A percentile compares a stretch with the other conserved stretches of the same genome.
These are phyloP conservation scores for Chlorophyllum brunneum DNA, from an alignment of 768 basidiomycete genomes.

Conservation along the genomic window DNA sequence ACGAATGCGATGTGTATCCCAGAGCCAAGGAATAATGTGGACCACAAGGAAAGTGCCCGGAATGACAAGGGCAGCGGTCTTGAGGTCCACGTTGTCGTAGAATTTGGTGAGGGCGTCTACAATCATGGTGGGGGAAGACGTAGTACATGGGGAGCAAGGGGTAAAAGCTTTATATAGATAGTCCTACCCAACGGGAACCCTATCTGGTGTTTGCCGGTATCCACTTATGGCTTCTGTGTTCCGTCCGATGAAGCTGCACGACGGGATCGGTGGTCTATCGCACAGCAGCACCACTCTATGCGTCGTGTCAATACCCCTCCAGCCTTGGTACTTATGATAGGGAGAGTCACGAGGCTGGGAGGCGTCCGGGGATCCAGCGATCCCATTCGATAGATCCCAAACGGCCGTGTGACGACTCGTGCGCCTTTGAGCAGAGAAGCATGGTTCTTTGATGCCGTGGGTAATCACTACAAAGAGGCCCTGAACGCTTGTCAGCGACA, in stretches of 20 bases:
- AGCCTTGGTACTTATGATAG: no score
- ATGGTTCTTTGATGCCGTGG: not conserved
- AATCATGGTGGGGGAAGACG: conserved; percentile 21
- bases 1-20: conserved; percentile 58
- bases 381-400: not conserved
- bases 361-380: no score
- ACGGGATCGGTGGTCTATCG: not conserved
- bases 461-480: not conserved
- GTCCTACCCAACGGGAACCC: not conserved
- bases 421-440: conserved; percentile 4
- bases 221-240: not conserved
- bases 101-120: conserved; percentile 19
- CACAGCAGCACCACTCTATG: not conserved
- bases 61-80: conserved; percentile 23
- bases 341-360: no score
- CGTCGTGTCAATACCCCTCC: not conserved
- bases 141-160: conserved; percentile 8
- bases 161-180: not conserved
- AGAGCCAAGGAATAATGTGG: conserved; percentile 47
- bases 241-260: conserved; percentile 6
- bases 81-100: conserved; percentile 19
- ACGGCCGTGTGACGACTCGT: not conserved
- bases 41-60: conserved; percentile 27
- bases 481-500: not conserved
- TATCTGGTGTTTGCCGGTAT: not conserved